Base-by-base conservation (phyloP, 805 yeast species). In the Torulaspora maleeae region DNA sequence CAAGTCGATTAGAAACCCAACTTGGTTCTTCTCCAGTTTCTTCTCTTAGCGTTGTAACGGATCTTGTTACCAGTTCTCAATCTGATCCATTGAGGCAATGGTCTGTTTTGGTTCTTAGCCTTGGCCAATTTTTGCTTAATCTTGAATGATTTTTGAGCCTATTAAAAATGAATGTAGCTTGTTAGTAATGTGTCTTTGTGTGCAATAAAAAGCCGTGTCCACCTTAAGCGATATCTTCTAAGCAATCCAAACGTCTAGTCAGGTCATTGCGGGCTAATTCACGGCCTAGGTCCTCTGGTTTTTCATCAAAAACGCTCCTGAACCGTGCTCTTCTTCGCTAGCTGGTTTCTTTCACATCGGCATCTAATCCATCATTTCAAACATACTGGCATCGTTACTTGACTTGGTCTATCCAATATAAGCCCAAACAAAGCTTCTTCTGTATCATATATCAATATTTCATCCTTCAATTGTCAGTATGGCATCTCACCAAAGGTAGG, bases 11-110 rank as follows among this genome's bases (percentile, higher is more conserved):
- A 91, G 82, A 91, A 75, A 83, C 82, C 80, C 78, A 91, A 82
- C 95, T 91, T 91, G 71, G 97, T 91, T 86, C 98, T 87, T 86
- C 96, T 91, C 99, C 99, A 91, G 93, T 93, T 95, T 83, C 98
- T 86, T 87, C 98, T 89, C 89, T 93, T 93, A 73, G 96, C 95
- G 80, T 91, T 91, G 86, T 88, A 88, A 83, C 95, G 88, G 81
- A 93, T 85, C 69, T 82, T 90, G 95, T 88, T 91, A 77, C 78
- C 83, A 74, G 98, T 88, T 86, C 89, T 91, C 77, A 90, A 82
- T 80, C 98, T 88, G 86, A 91, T 79, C 96, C 97, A 91, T 79
- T 90, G 96, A 70, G 99, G 99, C 75, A 91, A 85, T 73, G 96
- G 96, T 83, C 98, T 88, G 91, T 89, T 91, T 80, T 88, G 96